phyloP scores from a whole-genome alignment of 2,329 filamentous ascomycete genomes.

The Aspergillus calidoustus region DNA sequence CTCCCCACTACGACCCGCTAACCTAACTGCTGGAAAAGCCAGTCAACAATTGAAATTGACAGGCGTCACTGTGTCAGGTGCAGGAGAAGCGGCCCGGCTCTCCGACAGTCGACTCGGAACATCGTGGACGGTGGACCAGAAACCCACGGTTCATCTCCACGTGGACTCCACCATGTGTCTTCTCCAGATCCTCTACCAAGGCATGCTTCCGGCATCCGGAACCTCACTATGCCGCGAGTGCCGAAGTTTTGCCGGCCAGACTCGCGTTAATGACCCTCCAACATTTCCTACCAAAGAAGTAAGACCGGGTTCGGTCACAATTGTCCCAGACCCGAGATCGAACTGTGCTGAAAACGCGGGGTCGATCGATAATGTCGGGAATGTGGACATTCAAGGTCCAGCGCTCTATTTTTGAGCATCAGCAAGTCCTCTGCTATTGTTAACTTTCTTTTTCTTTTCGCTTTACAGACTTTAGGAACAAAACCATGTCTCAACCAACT shows the following conservation, averaged over 20 bases:
- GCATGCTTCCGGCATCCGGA: neutral
- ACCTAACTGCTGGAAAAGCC: neutral
- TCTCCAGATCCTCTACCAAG: neutral
- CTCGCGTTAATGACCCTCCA: neutral
- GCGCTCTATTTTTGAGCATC: neutral
- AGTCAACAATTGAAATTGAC: neutral
- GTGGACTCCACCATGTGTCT: neutral
- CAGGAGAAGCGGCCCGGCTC: neutral
- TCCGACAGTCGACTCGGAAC: neutral
- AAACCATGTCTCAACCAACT: slow-evolving; percentile 6
- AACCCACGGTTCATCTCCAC: neutral
- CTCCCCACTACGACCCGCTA: neutral
- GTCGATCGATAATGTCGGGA: neutral
- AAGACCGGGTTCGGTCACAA: neutral
- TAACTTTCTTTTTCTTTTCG: neutral
- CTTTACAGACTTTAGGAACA: neutral
- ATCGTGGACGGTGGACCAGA: neutral
- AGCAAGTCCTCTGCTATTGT: neutral
- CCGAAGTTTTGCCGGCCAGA: slow-evolving; percentile 8
- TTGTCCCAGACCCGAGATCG: neutral
- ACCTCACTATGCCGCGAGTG: neutral
- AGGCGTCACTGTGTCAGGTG: neutral
- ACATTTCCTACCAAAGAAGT: neutral
- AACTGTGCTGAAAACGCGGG: neutral
- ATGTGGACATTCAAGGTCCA: neutral